A percentile compares a stretch with the other conserved stretches of the same genome.
These are phyloP conservation scores for Wickerhamomyces pijperi DNA, from an alignment of 805 yeast genomes.

Conservation along the genomic window DNA sequence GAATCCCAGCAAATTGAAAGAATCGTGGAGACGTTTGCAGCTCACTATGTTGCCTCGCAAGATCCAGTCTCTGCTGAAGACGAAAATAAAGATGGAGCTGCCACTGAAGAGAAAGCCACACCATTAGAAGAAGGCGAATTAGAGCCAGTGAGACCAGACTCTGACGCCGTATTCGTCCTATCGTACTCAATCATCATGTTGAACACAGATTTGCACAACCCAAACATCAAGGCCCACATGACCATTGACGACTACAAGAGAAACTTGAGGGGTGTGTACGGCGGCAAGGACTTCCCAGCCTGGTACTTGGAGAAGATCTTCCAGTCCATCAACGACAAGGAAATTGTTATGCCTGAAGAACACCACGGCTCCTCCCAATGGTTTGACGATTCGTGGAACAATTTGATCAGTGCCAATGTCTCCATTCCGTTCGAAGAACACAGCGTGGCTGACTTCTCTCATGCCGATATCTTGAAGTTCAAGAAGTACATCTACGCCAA, in stretches of 20 bases:
- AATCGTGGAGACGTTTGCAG: slow-evolving; percentile 77
- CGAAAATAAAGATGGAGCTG: slow-evolving; percentile 13
- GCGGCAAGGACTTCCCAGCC: slow-evolving; percentile 65
- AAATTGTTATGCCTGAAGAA: slow-evolving; percentile 96
- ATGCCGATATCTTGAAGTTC: slow-evolving; percentile 35
- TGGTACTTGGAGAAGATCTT: slow-evolving; percentile 82
- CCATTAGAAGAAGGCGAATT: slow-evolving; percentile 16
- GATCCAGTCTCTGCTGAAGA: slow-evolving; percentile 1
- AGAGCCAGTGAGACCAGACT: slow-evolving; percentile 55
- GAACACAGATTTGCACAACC: slow-evolving; percentile 89
- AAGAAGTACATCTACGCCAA: slow-evolving; percentile 63
- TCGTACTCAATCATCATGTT: slow-evolving; percentile 90
- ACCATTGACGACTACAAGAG: slow-evolving; percentile 68
- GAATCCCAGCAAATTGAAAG: slow-evolving; percentile 96
- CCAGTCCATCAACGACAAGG: slow-evolving; percentile 68
- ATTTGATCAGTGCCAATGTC: slow-evolving; percentile 36
- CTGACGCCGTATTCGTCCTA: slow-evolving; percentile 80
- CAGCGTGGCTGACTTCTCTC: slow-evolving; percentile 11
- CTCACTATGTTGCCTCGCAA: slow-evolving; percentile 62
- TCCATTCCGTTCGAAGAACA: slow-evolving; percentile 21
- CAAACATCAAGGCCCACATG: slow-evolving; percentile 89
- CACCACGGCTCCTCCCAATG: slow-evolving; percentile 88
- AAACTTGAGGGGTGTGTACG: slow-evolving; percentile 73
- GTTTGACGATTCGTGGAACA: slow-evolving; percentile 84
- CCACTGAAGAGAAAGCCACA: slow-evolving; percentile 12